Base-by-base conservation (phyloP, 352 stramenopile genomes). In the Globisporangium apiculatum region DNA sequence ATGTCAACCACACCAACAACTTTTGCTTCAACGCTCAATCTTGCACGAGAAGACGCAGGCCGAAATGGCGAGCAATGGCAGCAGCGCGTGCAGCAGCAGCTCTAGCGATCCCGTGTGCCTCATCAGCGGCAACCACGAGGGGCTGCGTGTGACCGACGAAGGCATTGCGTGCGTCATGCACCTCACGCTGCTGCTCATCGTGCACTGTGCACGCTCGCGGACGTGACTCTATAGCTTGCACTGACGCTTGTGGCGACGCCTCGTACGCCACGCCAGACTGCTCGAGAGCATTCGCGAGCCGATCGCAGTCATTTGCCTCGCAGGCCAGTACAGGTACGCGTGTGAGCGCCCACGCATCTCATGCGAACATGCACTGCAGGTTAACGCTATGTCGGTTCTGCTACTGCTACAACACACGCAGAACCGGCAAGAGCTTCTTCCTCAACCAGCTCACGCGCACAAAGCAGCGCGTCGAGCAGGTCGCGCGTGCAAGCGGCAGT, bases 351-450 rank as follows among this genome's bases (percentile, higher is more conserved):
- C 24, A 31, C 24, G 2, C 24, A 31, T 31, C 24, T 31, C 2
- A 31, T 31, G 3, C 2, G 24, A 31, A 31, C 24, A 31, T 2
- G 2, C 35, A 10, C 53, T 48, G 15, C 12, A 35, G 17, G 24
- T 11, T 7, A 12, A 53, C 18, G 18, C 18, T 24, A 17, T 5
- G 24, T 31, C 24, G 24, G 24, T 31, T 31, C 24, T 31, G 24
- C 24, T 31, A 31, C 24, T 31, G 24, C 24, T 31, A 31, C 24
- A 31, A 31, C 24, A 3, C 24, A 31, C 24, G 24, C 50, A 89
- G 83, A 62, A 95, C 85, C 43, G 85, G 85, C 58, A 95, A 93
- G 67, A 91, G 81, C 52, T 95, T 95, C 59, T 93, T 95, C 57
- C 74, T 95, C 48, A 95, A 93, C 55, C 83, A 94, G 66, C 71